Conservation (phyloP, 805 yeast species). For the Candida quercuum region DNA sequence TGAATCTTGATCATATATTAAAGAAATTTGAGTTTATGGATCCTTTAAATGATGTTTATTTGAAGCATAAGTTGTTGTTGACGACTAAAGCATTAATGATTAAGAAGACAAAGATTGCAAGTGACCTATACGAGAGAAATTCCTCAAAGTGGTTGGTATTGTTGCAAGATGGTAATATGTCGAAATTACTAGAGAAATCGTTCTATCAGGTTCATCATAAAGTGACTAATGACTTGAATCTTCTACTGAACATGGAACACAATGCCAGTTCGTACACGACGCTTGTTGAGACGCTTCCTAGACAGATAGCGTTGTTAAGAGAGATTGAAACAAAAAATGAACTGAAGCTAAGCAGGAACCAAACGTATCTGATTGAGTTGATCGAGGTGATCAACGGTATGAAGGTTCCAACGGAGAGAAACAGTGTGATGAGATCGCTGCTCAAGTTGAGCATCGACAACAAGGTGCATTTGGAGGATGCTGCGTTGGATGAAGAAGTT, state of each 20-base stretch:
- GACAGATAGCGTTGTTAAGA: slow-evolving; percentile 5
- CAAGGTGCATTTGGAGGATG: slow-evolving; percentile 3
- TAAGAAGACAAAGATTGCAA: slow-evolving; percentile 6
- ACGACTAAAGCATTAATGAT: slow-evolving; percentile 10
- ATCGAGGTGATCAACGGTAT: slow-evolving; percentile 4
- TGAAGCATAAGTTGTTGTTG: slow-evolving; percentile 7
- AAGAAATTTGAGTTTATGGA: slow-evolving; percentile 11
- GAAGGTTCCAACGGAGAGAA: slow-evolving; percentile 5
- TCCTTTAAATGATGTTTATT: neutral
- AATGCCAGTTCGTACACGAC: slow-evolving; percentile 4
- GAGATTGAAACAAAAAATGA: neutral
- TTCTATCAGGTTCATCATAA: slow-evolving; percentile 14
- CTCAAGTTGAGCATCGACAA: slow-evolving; percentile 7
- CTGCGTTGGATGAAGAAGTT: slow-evolving; percentile 4
- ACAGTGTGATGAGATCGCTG: slow-evolving; percentile 7
- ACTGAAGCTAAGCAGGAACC: slow-evolving; percentile 8
- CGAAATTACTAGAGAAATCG: slow-evolving; percentile 10
- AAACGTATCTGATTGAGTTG: slow-evolving; percentile 6
- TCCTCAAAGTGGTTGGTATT: slow-evolving; percentile 5
- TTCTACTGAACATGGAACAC: slow-evolving; percentile 1
- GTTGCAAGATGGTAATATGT: neutral
- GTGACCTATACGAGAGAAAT: slow-evolving; percentile 6
- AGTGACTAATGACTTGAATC: slow-evolving; percentile 4
- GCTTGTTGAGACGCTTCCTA: slow-evolving; percentile 12
- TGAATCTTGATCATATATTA: slow-evolving; percentile 7